Percentiles rank a stretch among this genome's conserved stretches.
These are phyloP conservation scores for Pyropia yezoensis DNA, from an alignment of 23 red algal species.

Conservation along the genomic window DNA sequence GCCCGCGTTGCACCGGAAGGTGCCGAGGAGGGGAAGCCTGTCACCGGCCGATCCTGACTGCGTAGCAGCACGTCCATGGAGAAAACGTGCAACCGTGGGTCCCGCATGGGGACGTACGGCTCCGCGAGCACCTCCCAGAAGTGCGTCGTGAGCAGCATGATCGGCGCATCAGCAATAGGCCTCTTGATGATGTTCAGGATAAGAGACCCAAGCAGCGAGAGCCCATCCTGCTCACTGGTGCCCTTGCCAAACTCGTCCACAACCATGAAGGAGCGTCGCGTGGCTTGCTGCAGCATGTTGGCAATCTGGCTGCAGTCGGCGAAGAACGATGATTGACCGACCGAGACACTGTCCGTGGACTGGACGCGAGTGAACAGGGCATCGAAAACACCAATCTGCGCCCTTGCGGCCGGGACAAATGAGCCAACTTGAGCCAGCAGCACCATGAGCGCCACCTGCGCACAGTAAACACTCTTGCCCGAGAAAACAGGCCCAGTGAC, in stretches of 20 bases:
- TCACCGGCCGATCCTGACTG: too few relatives aligned
- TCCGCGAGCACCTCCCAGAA: constrained; percentile 1
- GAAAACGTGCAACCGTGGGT: too few relatives aligned
- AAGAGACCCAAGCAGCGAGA: neutral
- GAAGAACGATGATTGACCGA: constrained; percentile 16
- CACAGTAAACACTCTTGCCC: constrained; percentile 38
- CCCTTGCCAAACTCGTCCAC: constrained; percentile 57
- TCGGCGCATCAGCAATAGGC: neutral
- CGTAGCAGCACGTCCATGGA: too few relatives aligned
- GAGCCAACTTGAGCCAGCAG: constrained; percentile 38
- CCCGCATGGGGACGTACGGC: too few relatives aligned
- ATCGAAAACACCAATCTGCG: constrained; percentile 14
- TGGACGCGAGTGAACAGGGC: constrained; percentile 9
- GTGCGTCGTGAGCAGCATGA: constrained; percentile 12
- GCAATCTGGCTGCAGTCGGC: constrained; percentile 38
- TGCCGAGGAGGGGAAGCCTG: too few relatives aligned
- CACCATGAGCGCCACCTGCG: constrained; percentile 22
- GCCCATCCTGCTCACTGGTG: constrained; percentile 12
- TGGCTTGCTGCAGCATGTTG: constrained; percentile 3
- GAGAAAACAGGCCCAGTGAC: constrained; percentile 31
- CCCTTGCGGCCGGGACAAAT: constrained; percentile 16
- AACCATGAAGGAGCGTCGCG: constrained; percentile 11
- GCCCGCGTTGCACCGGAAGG: too few relatives aligned
- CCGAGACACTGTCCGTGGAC: constrained; percentile 10
- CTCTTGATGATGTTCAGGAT: neutral